A percentile compares a stretch with the other conserved stretches of the same genome.
Conservation (phyloP, 345 rosid genomes). For the Raphanus sativus region DNA sequence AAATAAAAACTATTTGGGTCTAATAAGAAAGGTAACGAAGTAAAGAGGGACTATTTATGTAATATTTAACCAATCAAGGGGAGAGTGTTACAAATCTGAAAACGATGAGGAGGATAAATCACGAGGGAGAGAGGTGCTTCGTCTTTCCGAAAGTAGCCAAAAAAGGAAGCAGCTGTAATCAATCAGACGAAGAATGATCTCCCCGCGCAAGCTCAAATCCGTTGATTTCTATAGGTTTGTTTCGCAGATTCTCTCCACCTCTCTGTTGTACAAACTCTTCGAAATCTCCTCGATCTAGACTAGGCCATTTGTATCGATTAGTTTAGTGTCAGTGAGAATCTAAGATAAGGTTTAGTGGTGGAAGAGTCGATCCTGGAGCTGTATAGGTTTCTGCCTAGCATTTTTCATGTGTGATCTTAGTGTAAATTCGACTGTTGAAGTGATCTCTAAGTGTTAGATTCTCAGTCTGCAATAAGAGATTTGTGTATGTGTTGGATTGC, state of each 20-base stretch:
- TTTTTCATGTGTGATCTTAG: constrained; percentile 8
- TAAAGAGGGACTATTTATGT: too few relatives aligned
- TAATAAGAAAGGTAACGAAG: too few relatives aligned
- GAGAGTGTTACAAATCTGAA: too few relatives aligned
- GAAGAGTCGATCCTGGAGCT: background rate
- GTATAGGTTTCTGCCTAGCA: constrained; percentile 14
- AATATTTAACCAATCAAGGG: too few relatives aligned
- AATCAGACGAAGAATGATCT: constrained; percentile 43
- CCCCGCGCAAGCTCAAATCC: constrained; percentile 64
- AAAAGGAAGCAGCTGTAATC: too few relatives aligned
- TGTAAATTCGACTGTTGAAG: background rate
- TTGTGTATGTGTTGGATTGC: constrained; percentile 30
- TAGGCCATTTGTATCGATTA: background rate
- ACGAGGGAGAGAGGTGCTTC: background rate
- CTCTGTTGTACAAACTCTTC: background rate
- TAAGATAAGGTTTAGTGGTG: constrained; percentile 13
- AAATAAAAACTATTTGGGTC: too few relatives aligned
- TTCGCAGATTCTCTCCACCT: background rate
- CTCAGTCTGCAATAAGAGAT: background rate
- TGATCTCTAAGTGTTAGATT: background rate
- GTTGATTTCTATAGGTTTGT: constrained; percentile 72
- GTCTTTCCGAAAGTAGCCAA: constrained; percentile 16
- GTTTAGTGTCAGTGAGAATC: background rate
- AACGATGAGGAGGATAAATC: constrained; percentile 16
- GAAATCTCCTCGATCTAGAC: constrained; percentile 22